These are phyloP conservation scores for Colletotrichum australisinense DNA, from an alignment of 2,329 filamentous ascomycete species.

Conservation along the genomic window DNA sequence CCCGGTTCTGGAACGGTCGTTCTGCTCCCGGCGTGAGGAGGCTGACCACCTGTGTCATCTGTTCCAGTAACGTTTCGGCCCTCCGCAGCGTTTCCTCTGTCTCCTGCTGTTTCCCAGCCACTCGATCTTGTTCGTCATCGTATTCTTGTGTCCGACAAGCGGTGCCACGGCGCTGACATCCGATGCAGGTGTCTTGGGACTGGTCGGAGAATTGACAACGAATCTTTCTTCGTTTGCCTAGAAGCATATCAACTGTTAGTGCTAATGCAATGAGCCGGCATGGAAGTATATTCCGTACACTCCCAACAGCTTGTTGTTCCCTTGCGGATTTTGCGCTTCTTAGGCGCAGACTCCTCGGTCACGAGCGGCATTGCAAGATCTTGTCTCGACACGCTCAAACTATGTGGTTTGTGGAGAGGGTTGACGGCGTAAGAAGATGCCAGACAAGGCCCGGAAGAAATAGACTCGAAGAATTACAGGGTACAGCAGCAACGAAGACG, in stretches of 20 bases:
- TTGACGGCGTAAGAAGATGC: too few relatives aligned
- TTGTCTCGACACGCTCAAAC: background rate
- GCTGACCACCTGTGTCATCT: background rate
- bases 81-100: background rate
- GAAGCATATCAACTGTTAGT: background rate
- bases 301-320: slow-evolving; percentile 69
- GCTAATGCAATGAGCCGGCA: background rate
- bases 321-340: slow-evolving; percentile 56
- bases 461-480: too few relatives aligned
- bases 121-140: too few relatives aligned
- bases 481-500: too few relatives aligned
- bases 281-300: slow-evolving; percentile 45
- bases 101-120: slow-evolving; percentile 8
- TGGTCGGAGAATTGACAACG: slow-evolving; percentile 56
- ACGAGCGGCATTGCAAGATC: background rate
- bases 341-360: background rate
- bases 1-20: background rate
- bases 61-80: background rate
- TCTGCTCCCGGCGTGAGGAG: background rate
- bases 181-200: slow-evolving; percentile 53
- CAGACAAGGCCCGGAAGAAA: too few relatives aligned
- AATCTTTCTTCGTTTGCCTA: slow-evolving; percentile 60
- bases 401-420: too few relatives aligned
- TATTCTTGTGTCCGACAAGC: slow-evolving; percentile 60
- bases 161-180: slow-evolving; percentile 56